Evolutionary conservation across 2,329 filamentous ascomycete genomes (phyloP), one percentile per base, ranked within the genome.

Genomic region (Diaporthe batatas): DNA sequence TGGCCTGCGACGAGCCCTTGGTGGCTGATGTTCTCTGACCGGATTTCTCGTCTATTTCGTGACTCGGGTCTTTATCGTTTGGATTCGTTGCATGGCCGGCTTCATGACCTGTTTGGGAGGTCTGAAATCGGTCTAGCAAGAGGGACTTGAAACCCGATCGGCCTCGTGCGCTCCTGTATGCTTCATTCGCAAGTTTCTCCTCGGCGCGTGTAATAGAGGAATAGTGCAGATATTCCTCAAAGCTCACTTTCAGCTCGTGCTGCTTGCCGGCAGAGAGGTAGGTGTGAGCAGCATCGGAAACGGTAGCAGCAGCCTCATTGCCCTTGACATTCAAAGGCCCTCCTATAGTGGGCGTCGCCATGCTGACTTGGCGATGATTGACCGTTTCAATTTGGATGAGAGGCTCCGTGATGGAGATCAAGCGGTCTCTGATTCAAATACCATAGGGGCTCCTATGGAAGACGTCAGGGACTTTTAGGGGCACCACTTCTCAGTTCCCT

Each of bases 161-260:
- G 4, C 42, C 44, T 47, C 42, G 39, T 39, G 32, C 12, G 32
- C 10, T 51, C 8, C 12, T 25, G 25, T 71, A 47, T 16, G 59
- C 49, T 7, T 71, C 69, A 16, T 71, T 25, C 6, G 47, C 58
- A 25, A 42, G 16, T 29, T 47, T 71, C 36, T 71, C 69, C 25
- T 55, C 62, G 4, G 69, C 69, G 1, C 69, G 69, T 23, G 69
- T 71, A n/a, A 71, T 67, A 14, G 69, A 71, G 1, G 69, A 58
- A 36, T 71, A 65, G 14, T 65, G 14, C 12, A 51, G 23, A 12
- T 71, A 71, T n/a, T 71, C 57, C n/a, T 53, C 69, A 16, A 67
- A 65, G 23, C 36, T 65, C 1, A 71, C 62, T 11, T 65, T 51
- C 0, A 65, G 44, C 44, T 51, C 12, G 29, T 51, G 62, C n/a